Base-by-base conservation (phyloP, 1,139 yeast species). In the Entelexis paramagnoliae region DNA sequence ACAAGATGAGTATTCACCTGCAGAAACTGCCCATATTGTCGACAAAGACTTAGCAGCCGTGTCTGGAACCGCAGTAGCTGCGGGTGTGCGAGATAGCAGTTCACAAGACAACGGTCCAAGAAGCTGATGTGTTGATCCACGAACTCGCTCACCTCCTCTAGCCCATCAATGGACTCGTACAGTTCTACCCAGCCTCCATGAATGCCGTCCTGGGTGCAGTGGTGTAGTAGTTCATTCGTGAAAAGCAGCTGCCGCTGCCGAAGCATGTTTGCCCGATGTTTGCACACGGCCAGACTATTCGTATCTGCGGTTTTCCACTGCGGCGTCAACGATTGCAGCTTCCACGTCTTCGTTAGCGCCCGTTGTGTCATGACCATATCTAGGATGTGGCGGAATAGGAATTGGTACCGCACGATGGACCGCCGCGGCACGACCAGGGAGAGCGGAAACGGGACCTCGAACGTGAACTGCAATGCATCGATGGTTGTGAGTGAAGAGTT, bases 391-490 rank as follows among this genome's bases (percentile, higher is more conserved):
- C 96, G 78, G 61, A 85, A 87, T 52, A 88, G 69, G 32, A 87
- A 71, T 64, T 89, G 96, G 62, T 83, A 88, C 55, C 93, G 88
- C 48, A 81, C 75, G 33, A 87, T 72, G 30, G 83, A 78, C 42
- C 86, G 82, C 55, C 81, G 77, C 26, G 84, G 79, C 3, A 88
- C 68, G 0, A 91, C 72, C 38, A 89, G 71, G 58, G 88, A 87
- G 46, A 88, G 68, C 0, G 99, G 99, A 63, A 87, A 93, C 7
- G 96, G 96, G 20, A 89, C 71, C 28, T 75, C 71, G 34, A 86
- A 65, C 50, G 85, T 84, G 41, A 88, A 70, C 58, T 81, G 83
- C 14, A 88, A 65, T 42, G 78, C 78, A 60, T 81, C 77, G 8
- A 78, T 11, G 3, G 36, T 29, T 10, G 36, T 13, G 14, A 42